Evolutionary conservation across 768 basidiomycete genomes (phyloP).

Genomic region (Kwoniella bestiolae): DNA sequence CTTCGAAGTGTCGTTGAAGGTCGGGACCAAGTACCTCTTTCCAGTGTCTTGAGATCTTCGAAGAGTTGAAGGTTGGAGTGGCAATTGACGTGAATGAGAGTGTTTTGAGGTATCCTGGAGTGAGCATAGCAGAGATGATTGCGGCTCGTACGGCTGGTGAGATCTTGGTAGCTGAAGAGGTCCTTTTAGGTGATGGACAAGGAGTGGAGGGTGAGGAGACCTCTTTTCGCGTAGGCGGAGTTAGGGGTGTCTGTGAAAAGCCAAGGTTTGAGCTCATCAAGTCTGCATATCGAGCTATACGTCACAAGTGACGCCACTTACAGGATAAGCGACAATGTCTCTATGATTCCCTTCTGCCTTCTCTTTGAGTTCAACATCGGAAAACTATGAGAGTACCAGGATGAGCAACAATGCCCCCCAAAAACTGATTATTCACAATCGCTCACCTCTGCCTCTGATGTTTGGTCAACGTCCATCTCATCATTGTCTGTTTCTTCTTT

Average conservation of each 20-base stretch:
- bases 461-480: neutral
- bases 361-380: no score
- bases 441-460: no score
- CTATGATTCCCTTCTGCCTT: neutral
- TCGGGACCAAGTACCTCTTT: conserved; percentile 39
- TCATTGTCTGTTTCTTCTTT: neutral
- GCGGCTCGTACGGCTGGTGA: conserved; percentile 8
- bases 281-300: neutral
- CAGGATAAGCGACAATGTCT: neutral
- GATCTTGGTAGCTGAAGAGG: conserved; percentile 38
- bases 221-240: conserved; percentile 11
- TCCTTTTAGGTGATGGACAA: conserved; percentile 12
- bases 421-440: no score
- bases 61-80: conserved; percentile 1
- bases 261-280: neutral
- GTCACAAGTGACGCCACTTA: neutral
- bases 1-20: conserved; percentile 15
- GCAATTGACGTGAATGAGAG: conserved; percentile 18
- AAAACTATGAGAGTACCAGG: no score
- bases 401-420: no score
- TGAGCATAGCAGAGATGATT: conserved; percentile 29
- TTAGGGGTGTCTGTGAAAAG: neutral
- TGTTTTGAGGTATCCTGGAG: conserved; percentile 16
- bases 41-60: conserved; percentile 46
- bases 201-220: conserved; percentile 3